phyloP scores from a whole-genome alignment of 2,329 filamentous ascomycete genomes.

The Fusarium coicis region DNA sequence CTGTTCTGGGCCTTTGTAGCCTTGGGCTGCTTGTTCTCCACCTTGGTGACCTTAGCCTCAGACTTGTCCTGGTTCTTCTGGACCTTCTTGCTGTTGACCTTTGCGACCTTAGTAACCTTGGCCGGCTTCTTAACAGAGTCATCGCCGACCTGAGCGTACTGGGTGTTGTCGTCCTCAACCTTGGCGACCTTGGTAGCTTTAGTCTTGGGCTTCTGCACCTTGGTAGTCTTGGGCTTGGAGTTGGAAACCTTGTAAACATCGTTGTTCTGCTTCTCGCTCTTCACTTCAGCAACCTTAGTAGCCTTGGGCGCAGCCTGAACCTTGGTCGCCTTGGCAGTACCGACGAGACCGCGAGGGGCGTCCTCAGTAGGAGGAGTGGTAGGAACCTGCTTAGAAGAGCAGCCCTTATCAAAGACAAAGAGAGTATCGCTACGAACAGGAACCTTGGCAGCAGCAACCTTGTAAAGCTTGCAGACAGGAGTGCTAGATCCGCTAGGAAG shows the following conservation, averaged over 20 bases:
- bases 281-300: background rate
- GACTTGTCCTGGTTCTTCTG: background rate
- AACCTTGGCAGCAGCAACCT: slow-evolving; percentile 6
- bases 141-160: background rate
- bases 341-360: background rate
- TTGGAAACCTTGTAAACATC: background rate
- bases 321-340: background rate
- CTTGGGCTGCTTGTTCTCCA: background rate
- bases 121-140: background rate
- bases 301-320: background rate
- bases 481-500: background rate
- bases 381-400: slow-evolving; percentile 12
- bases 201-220: background rate
- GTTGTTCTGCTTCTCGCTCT: background rate
- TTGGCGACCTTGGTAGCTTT: background rate
- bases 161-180: background rate
- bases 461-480: slow-evolving; percentile 11
- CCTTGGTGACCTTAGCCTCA: background rate
- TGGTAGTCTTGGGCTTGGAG: background rate
- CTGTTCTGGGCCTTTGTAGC: background rate
- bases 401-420: background rate
- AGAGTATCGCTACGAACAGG: background rate
- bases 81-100: background rate
- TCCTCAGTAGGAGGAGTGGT: background rate
- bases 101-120: background rate